These are phyloP conservation scores for Eremochloa ophiuroides DNA, from an alignment of 176 grass and related monocot species.

Conservation along the genomic window DNA sequence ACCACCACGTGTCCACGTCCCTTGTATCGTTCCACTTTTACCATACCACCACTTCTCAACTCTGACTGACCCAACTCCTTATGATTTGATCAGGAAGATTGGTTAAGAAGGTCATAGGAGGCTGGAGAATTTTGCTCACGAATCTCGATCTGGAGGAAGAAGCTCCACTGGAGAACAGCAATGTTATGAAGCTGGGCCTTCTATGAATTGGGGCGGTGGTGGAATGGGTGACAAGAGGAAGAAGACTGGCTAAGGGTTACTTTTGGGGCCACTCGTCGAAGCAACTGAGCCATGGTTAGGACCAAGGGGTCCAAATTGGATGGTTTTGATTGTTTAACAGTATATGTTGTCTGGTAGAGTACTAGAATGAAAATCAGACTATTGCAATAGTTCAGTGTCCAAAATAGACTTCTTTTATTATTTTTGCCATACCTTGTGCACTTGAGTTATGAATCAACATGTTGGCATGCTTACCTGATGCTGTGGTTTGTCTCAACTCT, in stretches of 20 bases:
- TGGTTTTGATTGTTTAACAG: neutral
- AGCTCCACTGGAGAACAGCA: neutral
- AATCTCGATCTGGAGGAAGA: neutral
- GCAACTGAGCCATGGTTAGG: neutral
- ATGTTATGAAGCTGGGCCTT: neutral
- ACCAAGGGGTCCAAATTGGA: too few species aligned
- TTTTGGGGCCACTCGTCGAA: neutral
- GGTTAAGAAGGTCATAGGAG: neutral
- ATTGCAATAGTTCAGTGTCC: neutral
- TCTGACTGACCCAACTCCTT: neutral
- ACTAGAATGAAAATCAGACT: neutral
- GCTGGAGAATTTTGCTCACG: neutral
- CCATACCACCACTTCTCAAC: neutral
- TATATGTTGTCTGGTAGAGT: neutral
- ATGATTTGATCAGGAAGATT: neutral
- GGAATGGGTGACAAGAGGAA: neutral
- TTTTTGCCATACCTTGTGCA: neutral
- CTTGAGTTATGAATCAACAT: neutral
- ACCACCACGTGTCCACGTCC: neutral
- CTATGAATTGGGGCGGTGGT: neutral
- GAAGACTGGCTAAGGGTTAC: neutral
- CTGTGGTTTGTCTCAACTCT: neutral
- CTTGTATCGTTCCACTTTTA: neutral
- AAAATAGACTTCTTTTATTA: neutral
- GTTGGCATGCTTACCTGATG: neutral